Evolutionary conservation across 148 eudicot species (phyloP), one percentile per base, ranked within the genome.

Genomic region (Diospyros kaki): DNA sequence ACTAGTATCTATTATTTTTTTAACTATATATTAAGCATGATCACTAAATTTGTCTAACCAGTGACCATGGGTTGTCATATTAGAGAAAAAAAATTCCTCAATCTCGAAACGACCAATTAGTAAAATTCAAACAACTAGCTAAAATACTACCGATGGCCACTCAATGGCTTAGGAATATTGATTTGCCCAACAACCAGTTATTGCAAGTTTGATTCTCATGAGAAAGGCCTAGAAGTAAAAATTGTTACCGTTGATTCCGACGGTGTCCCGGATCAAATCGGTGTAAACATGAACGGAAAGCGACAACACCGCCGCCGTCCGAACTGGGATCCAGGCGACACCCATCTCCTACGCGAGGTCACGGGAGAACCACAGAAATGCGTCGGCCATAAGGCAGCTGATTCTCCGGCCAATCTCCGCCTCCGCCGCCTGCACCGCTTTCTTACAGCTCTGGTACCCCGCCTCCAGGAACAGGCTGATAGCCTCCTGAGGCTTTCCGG

Each of bases 291-390:
- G 92, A 9, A 73, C 76, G 2, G 83, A 81, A 5, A 90, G 75
- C 1, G 92, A 75, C 51, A 50, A 48, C 10, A 82, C 72, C 14
- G 76, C 77, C 6, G 85, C 73, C 2, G 82, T 73, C 85, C 83
- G 85, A 12, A 83, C 17, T 8, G 87, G 53, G 53, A 85, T 51
- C 92, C 95, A 90, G 39, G 80, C 38, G 44, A 82, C 80, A 1
- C 76, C 76, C 39, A 48, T 75, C 54, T 83, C 84, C 69, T 80
- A 74, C 5, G 90, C 90, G 70, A 86, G 46, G 8, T 82, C 89
- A 7, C 72, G 63, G 4, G 83, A 70, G 66, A 84, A 88, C 92
- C 92, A 86, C 18, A 88, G 55, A 45, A 90, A 90, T 0, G 92
- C 86, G 42, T 90, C 94, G 0, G 79, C 39, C 18, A 90, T 15